Evolutionary conservation across 129 eudicot species (phyloP), one percentile per base, ranked within the genome.

Genomic region (Tanacetum coccineum): DNA sequence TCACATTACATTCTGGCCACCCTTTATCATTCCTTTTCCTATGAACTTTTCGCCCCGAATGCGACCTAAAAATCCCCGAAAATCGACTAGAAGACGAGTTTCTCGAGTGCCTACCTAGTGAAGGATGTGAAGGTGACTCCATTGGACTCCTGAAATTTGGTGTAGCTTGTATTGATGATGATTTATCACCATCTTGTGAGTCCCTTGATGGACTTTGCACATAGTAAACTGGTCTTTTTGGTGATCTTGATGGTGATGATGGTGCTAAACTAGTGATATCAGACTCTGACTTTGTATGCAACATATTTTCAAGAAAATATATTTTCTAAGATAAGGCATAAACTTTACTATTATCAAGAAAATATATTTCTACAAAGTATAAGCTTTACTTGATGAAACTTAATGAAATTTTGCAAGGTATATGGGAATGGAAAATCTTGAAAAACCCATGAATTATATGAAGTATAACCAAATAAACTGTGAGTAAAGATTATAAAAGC

Each of bases 1-100:
- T 93, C 80, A 93, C 99, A 84, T 93, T 84, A 82, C 99, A 93
- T 80, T 93, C 96, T 6, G 99, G 99, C 99, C 96, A 93, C 62
- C 99, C 99, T 68, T 89, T 93, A 45, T 93, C 99, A 40, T 93
- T 93, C 71, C 96, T 81, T 64, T 85, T 93, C 64, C 90, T 74
- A 30, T 84, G 79, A 30, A 78, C 72, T 76, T 93, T 93, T 60
- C 95, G 58, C 36, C 96, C 96, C 1, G 99, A 93, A 48, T 95
- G 88, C 17, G 99, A 93, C 82, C 96, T 75, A 48, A 93, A 89
- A 55, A 93, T 84, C 68, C 99, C 99, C 0, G 99, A 93, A 73
- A 93, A 93, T 66, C 96, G 79, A 58, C 99, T 89, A 9, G 96
- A 82, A 4, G 99, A 93, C 0, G 99, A 93, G 76, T 93, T 93